Conservation (phyloP, 148 eudicot species). For the Gaultheria prostrata region DNA sequence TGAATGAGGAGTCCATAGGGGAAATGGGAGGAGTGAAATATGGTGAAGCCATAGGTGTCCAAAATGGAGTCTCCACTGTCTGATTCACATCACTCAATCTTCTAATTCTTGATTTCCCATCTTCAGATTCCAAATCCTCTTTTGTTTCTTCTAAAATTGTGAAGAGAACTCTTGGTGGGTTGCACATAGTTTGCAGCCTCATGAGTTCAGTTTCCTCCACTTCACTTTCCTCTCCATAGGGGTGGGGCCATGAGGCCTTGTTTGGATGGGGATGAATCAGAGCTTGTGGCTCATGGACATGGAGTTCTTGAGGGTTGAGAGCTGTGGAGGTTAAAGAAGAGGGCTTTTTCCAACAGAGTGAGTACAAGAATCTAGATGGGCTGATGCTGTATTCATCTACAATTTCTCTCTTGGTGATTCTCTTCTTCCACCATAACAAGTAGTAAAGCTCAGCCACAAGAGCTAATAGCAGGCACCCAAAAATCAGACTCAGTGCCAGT, state of each 20-base stretch:
- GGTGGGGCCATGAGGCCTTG: constrained; percentile 27
- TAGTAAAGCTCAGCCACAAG: constrained; percentile 77
- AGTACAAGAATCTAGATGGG: constrained; percentile 33
- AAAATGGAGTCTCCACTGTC: constrained; percentile 42
- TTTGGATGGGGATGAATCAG: constrained; percentile 13
- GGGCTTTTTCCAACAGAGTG: constrained; percentile 44
- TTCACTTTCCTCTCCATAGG: constrained; percentile 31
- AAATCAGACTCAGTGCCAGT: constrained; percentile 60
- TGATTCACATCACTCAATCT: constrained; percentile 48
- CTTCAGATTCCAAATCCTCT: constrained; percentile 75
- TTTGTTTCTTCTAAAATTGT: constrained; percentile 73
- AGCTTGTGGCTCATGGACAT: constrained; percentile 32
- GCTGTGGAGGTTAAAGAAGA: constrained; percentile 31
- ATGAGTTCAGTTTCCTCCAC: constrained; percentile 25
- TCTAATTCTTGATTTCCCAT: constrained; percentile 42
- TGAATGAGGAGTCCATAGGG: constrained; percentile 29
- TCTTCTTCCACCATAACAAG: constrained; percentile 82
- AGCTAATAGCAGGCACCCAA: constrained; percentile 61
- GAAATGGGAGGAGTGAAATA: constrained; percentile 65
- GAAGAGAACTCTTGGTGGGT: constrained; percentile 70
- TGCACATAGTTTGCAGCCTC: constrained; percentile 28
- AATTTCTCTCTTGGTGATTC: constrained; percentile 37
- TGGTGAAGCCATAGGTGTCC: constrained; percentile 73
- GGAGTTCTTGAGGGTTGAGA: constrained; percentile 28
- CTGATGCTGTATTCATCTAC: constrained; percentile 32